Percentiles rank a stretch among this genome's conserved stretches.
phyloP scores from a whole-genome alignment of 2,329 filamentous ascomycete species.

The Bipolaris oryzae region DNA sequence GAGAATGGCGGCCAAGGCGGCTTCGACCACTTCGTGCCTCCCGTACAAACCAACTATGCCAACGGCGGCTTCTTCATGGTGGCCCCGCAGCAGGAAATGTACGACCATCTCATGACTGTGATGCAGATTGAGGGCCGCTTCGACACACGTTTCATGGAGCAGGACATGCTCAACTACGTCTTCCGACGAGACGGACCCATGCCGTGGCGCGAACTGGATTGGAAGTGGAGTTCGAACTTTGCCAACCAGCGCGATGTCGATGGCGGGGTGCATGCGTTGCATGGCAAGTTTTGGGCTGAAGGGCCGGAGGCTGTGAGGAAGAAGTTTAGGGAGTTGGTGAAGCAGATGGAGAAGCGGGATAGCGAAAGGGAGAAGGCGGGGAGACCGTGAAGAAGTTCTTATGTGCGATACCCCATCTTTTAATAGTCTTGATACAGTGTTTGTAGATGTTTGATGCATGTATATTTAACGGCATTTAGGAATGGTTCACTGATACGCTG shows the following conservation, averaged over 20 bases:
- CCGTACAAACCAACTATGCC: not conserved
- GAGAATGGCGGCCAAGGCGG: not conserved
- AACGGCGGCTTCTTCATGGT: not conserved
- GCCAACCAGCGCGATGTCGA: constrained; percentile 44
- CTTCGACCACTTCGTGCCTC: not conserved
- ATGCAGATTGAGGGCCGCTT: not conserved
- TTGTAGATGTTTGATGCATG: too few relatives aligned
- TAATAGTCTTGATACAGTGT: too few relatives aligned
- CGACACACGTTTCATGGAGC: constrained; percentile 45
- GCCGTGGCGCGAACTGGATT: constrained; percentile 51
- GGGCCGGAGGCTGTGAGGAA: constrained; percentile 10
- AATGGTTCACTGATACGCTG: too few relatives aligned
- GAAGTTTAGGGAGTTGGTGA: not conserved
- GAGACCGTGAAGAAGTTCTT: not conserved
- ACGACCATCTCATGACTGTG: not conserved
- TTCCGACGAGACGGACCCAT: constrained; percentile 50
- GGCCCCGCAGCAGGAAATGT: not conserved
- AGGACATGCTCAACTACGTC: constrained; percentile 55
- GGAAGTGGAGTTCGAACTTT: constrained; percentile 51
- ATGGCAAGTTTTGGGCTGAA: constrained; percentile 49
- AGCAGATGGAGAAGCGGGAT: not conserved
- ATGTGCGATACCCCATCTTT: not conserved
- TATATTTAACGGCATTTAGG: too few relatives aligned
- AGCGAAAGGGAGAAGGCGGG: not conserved
- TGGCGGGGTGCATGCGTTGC: constrained; percentile 44